These are phyloP conservation scores for Suhomyces xylopsoci DNA, from an alignment of 805 yeast species.

Conservation along the genomic window DNA sequence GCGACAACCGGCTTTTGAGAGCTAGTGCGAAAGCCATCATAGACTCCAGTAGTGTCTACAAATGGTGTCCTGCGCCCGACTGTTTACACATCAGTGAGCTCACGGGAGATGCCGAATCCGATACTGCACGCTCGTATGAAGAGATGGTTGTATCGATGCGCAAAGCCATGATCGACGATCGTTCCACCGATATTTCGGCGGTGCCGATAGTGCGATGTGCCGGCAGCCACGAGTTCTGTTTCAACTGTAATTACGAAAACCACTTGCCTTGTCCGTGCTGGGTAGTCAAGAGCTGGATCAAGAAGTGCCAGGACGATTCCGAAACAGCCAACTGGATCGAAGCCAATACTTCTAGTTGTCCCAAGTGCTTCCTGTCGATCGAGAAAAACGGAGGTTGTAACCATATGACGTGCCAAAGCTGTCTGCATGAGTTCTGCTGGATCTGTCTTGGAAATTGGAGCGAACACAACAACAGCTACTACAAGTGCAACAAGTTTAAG, in stretches of 20 bases:
- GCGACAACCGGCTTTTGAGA: slow-evolving; percentile 30
- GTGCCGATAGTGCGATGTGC: slow-evolving; percentile 72
- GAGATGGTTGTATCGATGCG: neutral
- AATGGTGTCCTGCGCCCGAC: slow-evolving; percentile 86
- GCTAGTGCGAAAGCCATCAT: slow-evolving; percentile 51
- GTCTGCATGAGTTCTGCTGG: slow-evolving; percentile 88
- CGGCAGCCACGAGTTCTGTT: slow-evolving; percentile 72
- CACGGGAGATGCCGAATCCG: slow-evolving; percentile 15
- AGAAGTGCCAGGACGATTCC: slow-evolving; percentile 79
- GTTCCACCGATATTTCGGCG: slow-evolving; percentile 12
- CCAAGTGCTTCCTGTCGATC: slow-evolving; percentile 72
- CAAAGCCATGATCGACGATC: slow-evolving; percentile 1
- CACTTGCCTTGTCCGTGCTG: slow-evolving; percentile 86
- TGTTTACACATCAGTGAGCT: slow-evolving; percentile 37
- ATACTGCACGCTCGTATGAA: neutral
- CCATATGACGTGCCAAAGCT: slow-evolving; percentile 86
- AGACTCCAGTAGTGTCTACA: slow-evolving; percentile 46
- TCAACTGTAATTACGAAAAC: slow-evolving; percentile 66
- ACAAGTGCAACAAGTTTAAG: slow-evolving; percentile 59
- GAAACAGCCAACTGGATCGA: slow-evolving; percentile 87
- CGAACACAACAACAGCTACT: slow-evolving; percentile 60
- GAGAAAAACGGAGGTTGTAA: slow-evolving; percentile 97
- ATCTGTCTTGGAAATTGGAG: slow-evolving; percentile 79
- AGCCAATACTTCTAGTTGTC: slow-evolving; percentile 82
- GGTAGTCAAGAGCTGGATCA: slow-evolving; percentile 66